Conservation (phyloP, 2,329 filamentous ascomycete species). For the Ceratocystis smalleyi region DNA sequence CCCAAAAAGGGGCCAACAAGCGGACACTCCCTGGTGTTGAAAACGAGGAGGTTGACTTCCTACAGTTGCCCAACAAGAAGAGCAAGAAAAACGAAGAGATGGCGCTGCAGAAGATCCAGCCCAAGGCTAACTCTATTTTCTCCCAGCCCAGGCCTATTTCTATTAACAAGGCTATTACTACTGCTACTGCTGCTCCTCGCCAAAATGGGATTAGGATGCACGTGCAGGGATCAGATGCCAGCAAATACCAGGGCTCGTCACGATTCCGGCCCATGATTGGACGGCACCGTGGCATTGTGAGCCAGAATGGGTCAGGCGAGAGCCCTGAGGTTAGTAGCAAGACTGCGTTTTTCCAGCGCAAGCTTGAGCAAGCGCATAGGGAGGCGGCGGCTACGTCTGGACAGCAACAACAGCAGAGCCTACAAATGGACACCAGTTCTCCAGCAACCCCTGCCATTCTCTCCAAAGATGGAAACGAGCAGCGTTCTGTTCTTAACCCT, state of each 20-base stretch:
- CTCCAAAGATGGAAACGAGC: slow-evolving; percentile 1
- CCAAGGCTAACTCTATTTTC: neutral
- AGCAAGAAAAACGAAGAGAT: too few species aligned
- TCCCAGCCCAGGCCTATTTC: neutral
- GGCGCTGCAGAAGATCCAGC: neutral
- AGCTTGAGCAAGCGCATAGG: slow-evolving; percentile 6
- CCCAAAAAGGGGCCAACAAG: slow-evolving; percentile 19
- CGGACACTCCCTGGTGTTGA: neutral
- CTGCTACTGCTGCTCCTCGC: neutral
- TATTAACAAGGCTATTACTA: neutral
- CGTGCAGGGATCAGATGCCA: slow-evolving; percentile 9
- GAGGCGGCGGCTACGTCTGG: neutral
- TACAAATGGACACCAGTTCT: neutral
- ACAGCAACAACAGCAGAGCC: neutral
- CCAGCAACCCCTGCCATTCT: slow-evolving; percentile 3
- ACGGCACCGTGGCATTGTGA: slow-evolving; percentile 6
- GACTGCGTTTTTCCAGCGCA: slow-evolving; percentile 15
- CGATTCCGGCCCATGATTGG: slow-evolving; percentile 10
- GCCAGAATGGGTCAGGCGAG: slow-evolving; percentile 10
- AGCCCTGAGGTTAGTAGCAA: slow-evolving; percentile 11
- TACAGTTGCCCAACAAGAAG: slow-evolving; percentile 21
- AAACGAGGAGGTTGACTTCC: neutral
- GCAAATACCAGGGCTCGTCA: slow-evolving; percentile 4
- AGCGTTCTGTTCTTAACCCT: neutral
- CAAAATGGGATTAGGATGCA: slow-evolving; percentile 9